Evolutionary conservation across 768 basidiomycete species (phyloP).

Genomic region (Naganishia onofrii): DNA sequence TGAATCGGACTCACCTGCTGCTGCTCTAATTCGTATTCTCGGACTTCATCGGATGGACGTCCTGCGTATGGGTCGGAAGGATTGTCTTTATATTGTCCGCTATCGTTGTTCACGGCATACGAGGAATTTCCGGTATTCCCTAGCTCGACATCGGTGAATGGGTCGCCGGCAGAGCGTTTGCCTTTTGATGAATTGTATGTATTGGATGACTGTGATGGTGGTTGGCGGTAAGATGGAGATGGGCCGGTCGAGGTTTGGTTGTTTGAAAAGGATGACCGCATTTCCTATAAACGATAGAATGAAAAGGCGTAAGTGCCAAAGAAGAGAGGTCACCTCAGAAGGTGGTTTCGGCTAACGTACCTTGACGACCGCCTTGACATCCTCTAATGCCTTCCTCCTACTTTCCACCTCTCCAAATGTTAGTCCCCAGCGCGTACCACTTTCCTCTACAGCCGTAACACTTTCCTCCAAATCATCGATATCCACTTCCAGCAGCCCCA

Average conservation of each 20-base stretch:
- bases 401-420: constrained; percentile 71
- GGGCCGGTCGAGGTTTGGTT: not conserved
- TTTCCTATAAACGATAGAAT: not conserved
- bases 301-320: not conserved
- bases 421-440: constrained; percentile 81
- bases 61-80: constrained; percentile 9
- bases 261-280: not conserved
- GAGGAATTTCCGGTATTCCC: constrained; percentile 29
- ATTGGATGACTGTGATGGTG: not conserved
- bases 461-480: constrained; percentile 91
- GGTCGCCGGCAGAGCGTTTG: constrained; percentile 18
- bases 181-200: not conserved
- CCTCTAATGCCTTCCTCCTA: constrained; percentile 71
- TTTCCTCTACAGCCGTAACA: constrained; percentile 83
- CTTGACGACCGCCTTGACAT: constrained; percentile 72
- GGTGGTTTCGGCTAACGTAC: constrained; percentile 58
- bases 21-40: constrained; percentile 24
- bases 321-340: not conserved
- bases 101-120: constrained; percentile 30
- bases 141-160: constrained; percentile 18
- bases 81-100: constrained; percentile 35
- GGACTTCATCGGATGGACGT: constrained; percentile 23
- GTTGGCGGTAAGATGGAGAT: not conserved
- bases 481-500: constrained; percentile 77
- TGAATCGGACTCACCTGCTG: constrained; percentile 14